A percentile compares a stretch with the other conserved stretches of the same genome.
Conservation (phyloP, 1,284 basidiomycete species). For the Papiliotrema laurentii region DNA sequence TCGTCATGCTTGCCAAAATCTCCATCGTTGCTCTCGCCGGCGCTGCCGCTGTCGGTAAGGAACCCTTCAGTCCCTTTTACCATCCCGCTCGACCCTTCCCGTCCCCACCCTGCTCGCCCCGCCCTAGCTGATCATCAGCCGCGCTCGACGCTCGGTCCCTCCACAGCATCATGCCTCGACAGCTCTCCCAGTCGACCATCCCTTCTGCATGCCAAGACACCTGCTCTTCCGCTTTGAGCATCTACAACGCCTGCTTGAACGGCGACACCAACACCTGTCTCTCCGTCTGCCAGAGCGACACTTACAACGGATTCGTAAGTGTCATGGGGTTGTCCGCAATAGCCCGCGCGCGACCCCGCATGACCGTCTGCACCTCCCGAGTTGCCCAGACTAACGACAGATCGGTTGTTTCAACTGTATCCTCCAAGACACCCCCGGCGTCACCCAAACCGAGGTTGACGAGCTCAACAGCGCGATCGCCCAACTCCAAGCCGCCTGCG, state of each 20-base stretch:
- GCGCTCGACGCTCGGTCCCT: constrained; percentile 13
- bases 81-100: neutral
- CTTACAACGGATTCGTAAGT: constrained; percentile 22
- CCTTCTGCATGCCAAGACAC: constrained; percentile 18
- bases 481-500: constrained; percentile 20
- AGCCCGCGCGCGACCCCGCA: no score
- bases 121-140: no score
- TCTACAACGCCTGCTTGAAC: constrained; percentile 41
- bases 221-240: constrained; percentile 18
- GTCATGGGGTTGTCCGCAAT: neutral
- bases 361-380: neutral
- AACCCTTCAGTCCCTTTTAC: neutral
- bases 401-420: constrained; percentile 18
- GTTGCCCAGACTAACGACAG: neutral
- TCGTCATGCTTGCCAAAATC: constrained; percentile 7
- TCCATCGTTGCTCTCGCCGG: constrained; percentile 14
- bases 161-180: constrained; percentile 16
- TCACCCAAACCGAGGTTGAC: constrained; percentile 12
- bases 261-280: constrained; percentile 25
- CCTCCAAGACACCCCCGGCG: constrained; percentile 15
- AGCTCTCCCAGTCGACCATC: constrained; percentile 20
- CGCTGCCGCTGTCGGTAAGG: constrained; percentile 17
- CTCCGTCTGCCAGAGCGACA: constrained; percentile 23
- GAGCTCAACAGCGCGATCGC: constrained; percentile 17
- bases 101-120: no score